Base-by-base conservation (phyloP, 805 yeast genomes). In the Candida maris region DNA sequence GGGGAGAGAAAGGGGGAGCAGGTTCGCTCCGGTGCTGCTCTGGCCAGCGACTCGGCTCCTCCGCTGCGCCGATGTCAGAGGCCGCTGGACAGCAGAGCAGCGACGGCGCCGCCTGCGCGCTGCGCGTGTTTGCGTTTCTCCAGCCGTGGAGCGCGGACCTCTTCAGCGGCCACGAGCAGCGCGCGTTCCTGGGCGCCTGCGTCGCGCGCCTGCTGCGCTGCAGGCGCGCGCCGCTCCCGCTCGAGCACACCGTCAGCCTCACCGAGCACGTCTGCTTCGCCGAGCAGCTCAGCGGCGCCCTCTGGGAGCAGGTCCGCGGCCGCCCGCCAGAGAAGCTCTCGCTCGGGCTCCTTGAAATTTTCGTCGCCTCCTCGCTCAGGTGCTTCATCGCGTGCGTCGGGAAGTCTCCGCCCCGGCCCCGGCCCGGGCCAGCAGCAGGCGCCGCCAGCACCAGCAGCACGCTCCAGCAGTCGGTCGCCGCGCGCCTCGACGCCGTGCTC, bases 261-360 rank as follows among this genome's bases (percentile, higher is more conserved):
- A n/a, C 28, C 8, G 42, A 34, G 5, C 18, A 34, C 19, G 30
- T 30, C 6, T 24, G 30, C 23, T 18, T 14, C 27, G 15, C 21
- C 7, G 22, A 26, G 6, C 19, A 33, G 10, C 8, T 38, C 5
- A 7, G 16, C 15, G 13, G 3, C 6, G 31, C 15, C 12, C 14
- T 28, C 6, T 28, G 31, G 31, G 10, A 7, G 6, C 8, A 28
- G 21, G 8, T 29, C 25, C 6, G n/a, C 27, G 5, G 24, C 27
- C 23, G 19, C 10, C 6, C 27, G 9, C 13, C 17, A 28, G 23
- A 15, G 14, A 5, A 19, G 10, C 19, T 38, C 13, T 27, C 29
- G 6, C 18, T 39, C 8, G 39, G 39, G 3, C 30, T 39, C 27
- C 21, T 39, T 14, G 42, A 39, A 12, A 24, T 34, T 3, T 20